Percentiles rank a stretch among this genome's conserved stretches.
These are phyloP conservation scores for Colletotrichum lini DNA, from an alignment of 2,329 filamentous ascomycete species.

Conservation along the genomic window DNA sequence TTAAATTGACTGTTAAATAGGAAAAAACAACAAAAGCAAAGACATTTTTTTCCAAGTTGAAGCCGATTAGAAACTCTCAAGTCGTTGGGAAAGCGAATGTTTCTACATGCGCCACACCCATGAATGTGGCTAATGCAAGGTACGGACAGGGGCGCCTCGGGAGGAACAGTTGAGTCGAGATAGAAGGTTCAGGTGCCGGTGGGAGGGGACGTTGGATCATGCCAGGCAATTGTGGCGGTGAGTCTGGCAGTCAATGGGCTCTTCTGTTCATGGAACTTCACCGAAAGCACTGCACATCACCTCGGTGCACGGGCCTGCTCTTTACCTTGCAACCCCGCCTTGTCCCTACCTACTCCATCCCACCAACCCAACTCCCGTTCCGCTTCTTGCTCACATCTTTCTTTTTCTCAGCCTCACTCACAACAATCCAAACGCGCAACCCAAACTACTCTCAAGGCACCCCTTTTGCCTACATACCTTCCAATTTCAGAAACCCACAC, in stretches of 20 bases:
- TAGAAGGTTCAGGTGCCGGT: background rate
- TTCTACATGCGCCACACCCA: constrained; percentile 17
- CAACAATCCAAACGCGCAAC: constrained; percentile 20
- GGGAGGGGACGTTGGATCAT: background rate
- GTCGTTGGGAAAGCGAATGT: background rate
- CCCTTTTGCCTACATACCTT: background rate
- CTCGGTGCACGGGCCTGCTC: constrained; percentile 19
- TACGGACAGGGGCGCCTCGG: background rate
- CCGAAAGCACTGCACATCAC: constrained; percentile 24
- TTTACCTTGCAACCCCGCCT: constrained; percentile 36
- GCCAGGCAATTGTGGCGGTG: constrained; percentile 10
- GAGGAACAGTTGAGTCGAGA: background rate
- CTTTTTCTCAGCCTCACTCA: constrained; percentile 28
- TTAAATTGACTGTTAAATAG: background rate
- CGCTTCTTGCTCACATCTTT: constrained; percentile 8
- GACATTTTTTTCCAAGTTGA: background rate
- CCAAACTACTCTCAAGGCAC: constrained; percentile 2
- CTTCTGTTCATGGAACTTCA: constrained; percentile 18
- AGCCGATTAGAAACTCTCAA: background rate
- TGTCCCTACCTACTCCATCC: constrained; percentile 32
- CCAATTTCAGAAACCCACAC: background rate
- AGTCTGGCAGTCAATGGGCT: background rate
- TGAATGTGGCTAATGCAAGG: constrained; percentile 15
- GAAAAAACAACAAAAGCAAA: background rate
- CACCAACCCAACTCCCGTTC: constrained; percentile 33